Percentiles rank a stretch among this genome's conserved stretches.
These are phyloP conservation scores for Vanderwaltozyma verrucispora DNA, from an alignment of 805 yeast species.

Conservation along the genomic window DNA sequence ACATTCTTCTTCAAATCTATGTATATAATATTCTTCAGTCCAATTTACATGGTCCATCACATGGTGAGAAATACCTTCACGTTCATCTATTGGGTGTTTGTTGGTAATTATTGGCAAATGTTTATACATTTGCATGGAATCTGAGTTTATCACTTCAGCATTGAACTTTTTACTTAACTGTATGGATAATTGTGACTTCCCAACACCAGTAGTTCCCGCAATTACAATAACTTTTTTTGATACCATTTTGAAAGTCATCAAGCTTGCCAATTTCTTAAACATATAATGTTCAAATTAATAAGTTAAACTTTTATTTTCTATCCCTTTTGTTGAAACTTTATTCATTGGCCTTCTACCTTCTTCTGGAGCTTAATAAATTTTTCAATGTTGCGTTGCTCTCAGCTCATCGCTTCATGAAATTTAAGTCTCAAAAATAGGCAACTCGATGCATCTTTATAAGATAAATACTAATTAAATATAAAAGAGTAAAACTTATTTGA, in stretches of 20 bases:
- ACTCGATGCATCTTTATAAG: too few relatives aligned
- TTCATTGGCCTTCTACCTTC: too few relatives aligned
- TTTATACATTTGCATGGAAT: slow-evolving; percentile 90
- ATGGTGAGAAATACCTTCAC: slow-evolving; percentile 72
- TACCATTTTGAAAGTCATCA: neutral
- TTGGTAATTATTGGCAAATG: slow-evolving; percentile 72
- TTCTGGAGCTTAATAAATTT: too few relatives aligned
- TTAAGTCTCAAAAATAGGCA: too few relatives aligned
- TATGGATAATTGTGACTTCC: slow-evolving; percentile 63
- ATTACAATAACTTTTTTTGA: slow-evolving; percentile 44
- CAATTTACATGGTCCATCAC: slow-evolving; percentile 76
- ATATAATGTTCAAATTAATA: too few relatives aligned
- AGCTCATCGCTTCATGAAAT: too few relatives aligned
- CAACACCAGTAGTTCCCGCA: slow-evolving; percentile 95
- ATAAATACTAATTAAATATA: too few relatives aligned
- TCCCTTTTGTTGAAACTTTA: too few relatives aligned
- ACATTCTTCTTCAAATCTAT: slow-evolving; percentile 70
- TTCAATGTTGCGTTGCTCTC: too few relatives aligned
- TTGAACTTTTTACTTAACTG: slow-evolving; percentile 65
- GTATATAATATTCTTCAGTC: slow-evolving; percentile 74
- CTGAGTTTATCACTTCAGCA: slow-evolving; percentile 92
- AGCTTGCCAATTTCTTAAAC: too few relatives aligned
- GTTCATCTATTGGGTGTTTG: slow-evolving; percentile 76
- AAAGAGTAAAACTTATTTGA: too few relatives aligned
- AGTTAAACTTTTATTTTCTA: too few relatives aligned